Base-by-base conservation (phyloP, 345 rosid species). In the Viola odorata region DNA sequence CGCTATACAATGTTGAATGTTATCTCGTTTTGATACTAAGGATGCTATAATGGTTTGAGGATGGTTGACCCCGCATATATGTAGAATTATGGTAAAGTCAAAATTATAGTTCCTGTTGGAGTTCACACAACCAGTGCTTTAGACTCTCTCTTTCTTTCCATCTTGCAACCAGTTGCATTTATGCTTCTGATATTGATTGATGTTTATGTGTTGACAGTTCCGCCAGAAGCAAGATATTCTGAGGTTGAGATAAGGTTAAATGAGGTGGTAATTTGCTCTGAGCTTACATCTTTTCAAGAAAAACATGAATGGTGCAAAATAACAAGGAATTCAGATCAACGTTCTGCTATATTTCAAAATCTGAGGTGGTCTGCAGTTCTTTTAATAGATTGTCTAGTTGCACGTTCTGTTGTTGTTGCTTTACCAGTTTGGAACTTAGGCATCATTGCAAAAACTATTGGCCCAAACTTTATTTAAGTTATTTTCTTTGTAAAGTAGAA, bases 281-380 rank as follows among this genome's bases (percentile, higher is more conserved):
- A 76, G 69, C 77, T 76, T 42, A 58, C 72, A 44, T 83, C 82
- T 68, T 85, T 86, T 6, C 3, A 53, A 5, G 80, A 73, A 47
- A 85, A 62, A 77, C 78, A 64, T 53, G 86, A 85, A 64, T 91
- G 98, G 98, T 83, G 98, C 82, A 86, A 84, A 78, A 80, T 91
- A 45, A 83, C 77, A 0, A 78, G 83, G 76, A 84, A 73, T 72
- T 55, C 87, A 17, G 72, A 81, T 76, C 77, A 51, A n/a, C 47
- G 57, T 42, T 79, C 89, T 63, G 96, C 89, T 38, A 80, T 63
- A 45, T 15, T 91, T 69, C 90, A 77, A 73, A 91, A 89, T 72
- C 74, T 57, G 69, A 83, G 96, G 98, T 88, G 55, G 60, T 44
- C 14, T 16, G 5, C 17, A 12, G 6, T 42, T 36, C n/a, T 39